Base-by-base conservation (phyloP, 495 filamentous ascomycete species). In the Lasiosphaeriaceae sp. region DNA sequence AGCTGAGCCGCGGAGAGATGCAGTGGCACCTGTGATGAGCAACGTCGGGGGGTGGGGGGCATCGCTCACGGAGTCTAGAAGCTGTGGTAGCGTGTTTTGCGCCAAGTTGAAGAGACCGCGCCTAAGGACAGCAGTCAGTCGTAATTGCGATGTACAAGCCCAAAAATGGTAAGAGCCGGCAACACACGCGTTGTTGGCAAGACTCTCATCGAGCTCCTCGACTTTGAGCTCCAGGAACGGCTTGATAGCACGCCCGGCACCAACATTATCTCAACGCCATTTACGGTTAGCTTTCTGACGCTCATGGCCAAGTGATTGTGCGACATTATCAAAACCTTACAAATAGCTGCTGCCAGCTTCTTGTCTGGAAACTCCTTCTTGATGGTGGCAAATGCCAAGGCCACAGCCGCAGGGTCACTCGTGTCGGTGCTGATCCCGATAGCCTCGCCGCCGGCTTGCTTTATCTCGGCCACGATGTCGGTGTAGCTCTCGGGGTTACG, bases 21-120 rank as follows among this genome's bases (percentile, higher is more conserved):
- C 91, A 0, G 92, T 96, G 0, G 92, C 91, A 35, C 91, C 89
- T 0, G 93, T 96, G 73, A 96, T 87, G 68, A 96, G 87, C 34
- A 97, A 76, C 2, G 88, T 85, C 0, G 92, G 90, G 4, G 90
- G 90, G 64, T 91, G 61, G 35, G 72, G 74, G 11, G 58, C 14
- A 44, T 62, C 55, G 5, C 77, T 69, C 17, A 84, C 82, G 24
- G 75, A 59, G 0, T 71, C 71, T 21, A 91, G 81, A 19, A 96
- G 81, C 9, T 88, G 77, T 1, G 92, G 92, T 1, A 97, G 73
- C 1, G 82, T 76, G 7, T 79, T 74, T 68, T 94, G 82, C 16
- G 89, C 82, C 71, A 96, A 96, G 71, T 85, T 75, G 74, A 90
- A 92, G 45, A 85, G 87, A 16, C 90, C 92, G 44, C 77, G 79